phyloP scores from a whole-genome alignment of 139 green algal species.

The Auxenochlorella pyrenoidosa region DNA sequence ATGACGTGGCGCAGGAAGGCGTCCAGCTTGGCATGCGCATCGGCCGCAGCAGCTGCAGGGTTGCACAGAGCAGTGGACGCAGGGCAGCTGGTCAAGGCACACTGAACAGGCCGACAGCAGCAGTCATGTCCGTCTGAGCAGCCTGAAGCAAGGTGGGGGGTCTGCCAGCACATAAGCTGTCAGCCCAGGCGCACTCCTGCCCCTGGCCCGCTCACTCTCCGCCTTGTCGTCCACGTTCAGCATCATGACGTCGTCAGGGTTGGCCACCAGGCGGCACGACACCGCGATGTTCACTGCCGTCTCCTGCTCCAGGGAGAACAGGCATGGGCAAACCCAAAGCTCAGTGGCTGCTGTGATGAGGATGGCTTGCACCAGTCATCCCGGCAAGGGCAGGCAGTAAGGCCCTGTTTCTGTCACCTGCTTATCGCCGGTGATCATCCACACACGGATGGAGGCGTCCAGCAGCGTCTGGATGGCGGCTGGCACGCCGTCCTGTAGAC shows the following conservation, averaged over 20 bases:
- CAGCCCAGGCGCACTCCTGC: too few relatives aligned
- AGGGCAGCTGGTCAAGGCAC: neutral
- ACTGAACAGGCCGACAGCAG: neutral
- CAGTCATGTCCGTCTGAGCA: too few relatives aligned
- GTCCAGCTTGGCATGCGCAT: slow-evolving; percentile 19
- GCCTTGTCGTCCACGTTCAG: slow-evolving; percentile 63
- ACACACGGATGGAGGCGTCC: slow-evolving; percentile 86
- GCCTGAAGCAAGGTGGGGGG: too few relatives aligned
- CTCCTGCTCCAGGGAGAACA: slow-evolving; percentile 53
- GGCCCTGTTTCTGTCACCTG: slow-evolving; percentile 36
- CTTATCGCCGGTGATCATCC: slow-evolving; percentile 92
- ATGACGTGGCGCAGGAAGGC: slow-evolving; percentile 5
- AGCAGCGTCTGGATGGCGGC: slow-evolving; percentile 88
- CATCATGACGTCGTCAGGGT: slow-evolving; percentile 68
- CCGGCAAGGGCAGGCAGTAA: too few relatives aligned
- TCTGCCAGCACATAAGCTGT: too few relatives aligned
- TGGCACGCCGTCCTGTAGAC: slow-evolving; percentile 90
- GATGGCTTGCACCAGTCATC: neutral
- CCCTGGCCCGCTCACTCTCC: neutral
- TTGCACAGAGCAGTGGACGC: neutral
- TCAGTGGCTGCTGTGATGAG: neutral
- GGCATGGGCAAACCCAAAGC: neutral
- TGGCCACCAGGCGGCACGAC: slow-evolving; percentile 84
- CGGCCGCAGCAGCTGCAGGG: neutral
- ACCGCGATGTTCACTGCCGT: slow-evolving; percentile 95